Evolutionary conservation across 805 yeast species (phyloP).

Genomic region (Hanseniaspora opuntiae): DNA sequence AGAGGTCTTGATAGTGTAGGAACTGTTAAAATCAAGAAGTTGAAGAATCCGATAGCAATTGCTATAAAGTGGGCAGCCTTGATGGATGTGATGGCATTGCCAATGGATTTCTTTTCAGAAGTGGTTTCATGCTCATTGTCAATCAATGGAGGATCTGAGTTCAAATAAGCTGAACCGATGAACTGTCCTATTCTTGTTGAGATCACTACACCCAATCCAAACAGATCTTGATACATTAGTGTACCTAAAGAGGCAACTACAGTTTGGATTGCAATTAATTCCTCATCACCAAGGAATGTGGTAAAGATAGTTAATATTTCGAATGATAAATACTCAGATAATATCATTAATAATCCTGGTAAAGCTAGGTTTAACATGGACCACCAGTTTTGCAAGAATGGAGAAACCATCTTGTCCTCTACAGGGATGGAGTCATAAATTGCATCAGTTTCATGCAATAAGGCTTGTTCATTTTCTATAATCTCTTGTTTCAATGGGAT

Average conservation of each 20-base stretch:
- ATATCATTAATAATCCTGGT: slow-evolving; percentile 42
- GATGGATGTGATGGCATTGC: slow-evolving; percentile 28
- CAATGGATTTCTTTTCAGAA: slow-evolving; percentile 11
- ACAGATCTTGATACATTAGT: slow-evolving; percentile 41
- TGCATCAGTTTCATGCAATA: neutral
- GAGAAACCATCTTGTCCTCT: slow-evolving; percentile 3
- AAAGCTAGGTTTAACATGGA: slow-evolving; percentile 34
- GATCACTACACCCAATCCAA: slow-evolving; percentile 42
- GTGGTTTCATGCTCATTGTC: neutral
- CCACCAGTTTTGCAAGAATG: slow-evolving; percentile 19
- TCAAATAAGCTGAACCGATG: slow-evolving; percentile 30
- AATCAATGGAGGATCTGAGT: slow-evolving; percentile 14
- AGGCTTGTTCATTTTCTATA: slow-evolving; percentile 13
- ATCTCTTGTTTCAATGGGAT: slow-evolving; percentile 13
- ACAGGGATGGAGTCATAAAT: neutral
- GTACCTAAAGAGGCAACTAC: slow-evolving; percentile 41
- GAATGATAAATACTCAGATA: slow-evolving; percentile 45
- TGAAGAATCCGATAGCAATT: slow-evolving; percentile 25
- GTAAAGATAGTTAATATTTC: slow-evolving; percentile 44
- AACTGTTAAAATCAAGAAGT: slow-evolving; percentile 34
- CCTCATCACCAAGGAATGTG: slow-evolving; percentile 38
- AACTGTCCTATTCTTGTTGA: slow-evolving; percentile 44
- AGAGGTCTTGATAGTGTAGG: slow-evolving; percentile 15
- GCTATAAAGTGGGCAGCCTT: slow-evolving; percentile 29
- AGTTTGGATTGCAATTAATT: slow-evolving; percentile 41